phyloP scores from a whole-genome alignment of 805 yeast genomes.

The Saturnispora gosingensis region DNA sequence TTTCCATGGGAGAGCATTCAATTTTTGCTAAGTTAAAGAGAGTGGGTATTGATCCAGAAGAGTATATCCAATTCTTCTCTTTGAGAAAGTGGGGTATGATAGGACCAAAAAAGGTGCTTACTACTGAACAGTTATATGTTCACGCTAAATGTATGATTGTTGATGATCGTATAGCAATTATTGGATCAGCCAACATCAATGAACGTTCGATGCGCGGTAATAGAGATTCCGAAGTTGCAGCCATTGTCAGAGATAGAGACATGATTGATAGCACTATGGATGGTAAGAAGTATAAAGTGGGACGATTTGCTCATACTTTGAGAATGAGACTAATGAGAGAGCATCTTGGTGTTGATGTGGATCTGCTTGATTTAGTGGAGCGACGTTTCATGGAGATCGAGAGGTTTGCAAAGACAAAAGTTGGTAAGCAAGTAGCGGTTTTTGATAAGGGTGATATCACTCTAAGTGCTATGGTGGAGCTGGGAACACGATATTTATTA shows the following conservation, averaged over 20 bases:
- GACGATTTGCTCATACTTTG: slow-evolving; percentile 79
- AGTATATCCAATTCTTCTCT: slow-evolving; percentile 86
- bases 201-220: slow-evolving; percentile 93
- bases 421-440: slow-evolving; percentile 40
- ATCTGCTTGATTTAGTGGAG: slow-evolving; percentile 72
- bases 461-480: slow-evolving; percentile 63
- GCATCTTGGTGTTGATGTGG: slow-evolving; percentile 91
- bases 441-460: slow-evolving; percentile 22
- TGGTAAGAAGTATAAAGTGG: slow-evolving; percentile 73
- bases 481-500: slow-evolving; percentile 62
- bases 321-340: slow-evolving; percentile 93
- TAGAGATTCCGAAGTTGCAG: slow-evolving; percentile 92
- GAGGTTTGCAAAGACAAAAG: slow-evolving; percentile 32
- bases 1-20: slow-evolving; percentile 81
- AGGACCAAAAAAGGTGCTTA: slow-evolving; percentile 63
- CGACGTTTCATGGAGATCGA: slow-evolving; percentile 50
- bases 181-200: slow-evolving; percentile 95
- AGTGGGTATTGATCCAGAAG: slow-evolving; percentile 79
- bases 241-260: slow-evolving; percentile 75
- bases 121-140: slow-evolving; percentile 85
- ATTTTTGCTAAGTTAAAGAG: slow-evolving; percentile 74
- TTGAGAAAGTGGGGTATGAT: slow-evolving; percentile 92
- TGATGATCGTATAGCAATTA: slow-evolving; percentile 87
- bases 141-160: slow-evolving; percentile 90
- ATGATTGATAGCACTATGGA: slow-evolving; percentile 65